These are phyloP conservation scores for Prunus fruticosa DNA, from an alignment of 306 rosid species.

Conservation along the genomic window DNA sequence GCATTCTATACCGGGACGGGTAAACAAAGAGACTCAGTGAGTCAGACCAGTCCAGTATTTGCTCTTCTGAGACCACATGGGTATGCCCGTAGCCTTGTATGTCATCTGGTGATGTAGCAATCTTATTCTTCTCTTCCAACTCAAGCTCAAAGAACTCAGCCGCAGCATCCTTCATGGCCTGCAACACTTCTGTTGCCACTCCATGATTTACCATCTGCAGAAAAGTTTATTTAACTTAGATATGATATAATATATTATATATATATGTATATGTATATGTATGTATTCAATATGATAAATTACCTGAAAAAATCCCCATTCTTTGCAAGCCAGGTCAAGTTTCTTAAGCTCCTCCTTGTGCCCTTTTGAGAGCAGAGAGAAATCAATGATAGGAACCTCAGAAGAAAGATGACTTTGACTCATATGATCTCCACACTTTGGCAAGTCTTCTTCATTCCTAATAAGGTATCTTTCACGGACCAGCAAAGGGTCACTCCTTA, in stretches of 20 bases:
- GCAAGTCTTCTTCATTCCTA: slow-evolving; percentile 25
- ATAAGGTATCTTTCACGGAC: slow-evolving; percentile 32
- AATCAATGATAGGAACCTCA: slow-evolving; percentile 34
- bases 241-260: too few species aligned
- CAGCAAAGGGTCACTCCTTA: slow-evolving; percentile 24
- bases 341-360: slow-evolving; percentile 30
- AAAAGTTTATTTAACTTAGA: neutral
- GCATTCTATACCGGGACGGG: slow-evolving; percentile 23
- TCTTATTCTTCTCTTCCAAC: slow-evolving; percentile 29
- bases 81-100: slow-evolving; percentile 29
- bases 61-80: slow-evolving; percentile 23
- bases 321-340: slow-evolving; percentile 39
- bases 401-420: slow-evolving; percentile 27
- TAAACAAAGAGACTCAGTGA: neutral
- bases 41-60: slow-evolving; percentile 38
- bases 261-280: too few species aligned
- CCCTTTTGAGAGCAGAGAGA: slow-evolving; percentile 32
- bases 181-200: slow-evolving; percentile 14
- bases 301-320: slow-evolving; percentile 49
- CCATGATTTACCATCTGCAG: slow-evolving; percentile 28
- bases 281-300: neutral
- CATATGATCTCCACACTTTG: neutral
- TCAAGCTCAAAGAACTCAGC: slow-evolving; percentile 22
- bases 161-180: slow-evolving; percentile 10
- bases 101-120: slow-evolving; percentile 21